Base-by-base conservation (phyloP, 345 rosid genomes). In the Xanthoceras sorbifolium region DNA sequence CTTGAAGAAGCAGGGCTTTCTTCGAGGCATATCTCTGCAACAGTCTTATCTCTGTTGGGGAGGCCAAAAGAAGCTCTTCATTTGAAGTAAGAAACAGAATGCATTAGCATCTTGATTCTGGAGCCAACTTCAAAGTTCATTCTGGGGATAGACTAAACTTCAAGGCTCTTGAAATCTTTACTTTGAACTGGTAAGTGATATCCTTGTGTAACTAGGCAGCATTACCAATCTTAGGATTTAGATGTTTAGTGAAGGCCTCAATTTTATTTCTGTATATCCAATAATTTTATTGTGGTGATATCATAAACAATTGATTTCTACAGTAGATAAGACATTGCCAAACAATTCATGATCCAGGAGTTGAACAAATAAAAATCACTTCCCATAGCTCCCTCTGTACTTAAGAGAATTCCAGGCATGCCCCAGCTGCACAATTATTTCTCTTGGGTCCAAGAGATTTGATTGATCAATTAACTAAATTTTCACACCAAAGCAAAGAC, bases 1-100 rank as follows among this genome's bases (percentile, higher is more conserved):
- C 71, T 89, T 9, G 89, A 91, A 76, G 87, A 81, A 81, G 85
- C 93, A 6, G 93, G 93, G 55, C 86, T 89, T 23, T 86, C 95
- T 48, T 80, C 95, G 29, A 84, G 79, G 73, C 90, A 91, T 73
- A 84, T 91, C 20, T 70, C 89, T 9, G 93, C 89, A 14, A 89
- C 92, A 14, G 87, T 91, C 66, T 78, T 88, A 64, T 86, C 93
- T 59, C 85, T 91, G 20, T 54, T 91, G 77, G 93, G 93, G 1
- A 87, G 77, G 83, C 84, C 85, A 22, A 84, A 81, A 77, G 92
- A 91, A 80, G 90, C 92, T 18, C 81, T 84, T 72, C 84, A 75
- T 67, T 66, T 85, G 88, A 85, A 84, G 31, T 77, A 79, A 82
- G 57, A 23, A n/a, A 28, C 18, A 71, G 9, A 48, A 59, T 9